Base-by-base conservation (phyloP, 2,329 filamentous ascomycete species). In the Coleophoma cylindrospora region DNA sequence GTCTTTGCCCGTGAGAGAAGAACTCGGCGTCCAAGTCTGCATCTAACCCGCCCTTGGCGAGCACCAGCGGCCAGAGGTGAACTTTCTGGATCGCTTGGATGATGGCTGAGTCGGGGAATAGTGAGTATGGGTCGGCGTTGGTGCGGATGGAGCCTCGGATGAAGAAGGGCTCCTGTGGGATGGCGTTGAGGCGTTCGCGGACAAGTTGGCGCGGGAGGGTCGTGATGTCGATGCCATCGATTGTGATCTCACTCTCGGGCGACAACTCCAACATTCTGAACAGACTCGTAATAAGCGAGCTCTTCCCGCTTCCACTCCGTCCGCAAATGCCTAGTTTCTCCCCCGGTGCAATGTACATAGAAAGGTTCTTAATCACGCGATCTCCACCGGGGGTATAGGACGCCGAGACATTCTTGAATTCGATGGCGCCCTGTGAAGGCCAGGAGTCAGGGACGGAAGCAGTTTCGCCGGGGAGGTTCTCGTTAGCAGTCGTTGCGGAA, bases 31-130 rank as follows among this genome's bases (percentile, higher is more conserved):
- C 67, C 57, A 83, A 71, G 3, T 32, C 12, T 15, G 38, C 15
- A 34, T 45, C 34, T 6, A 52, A 21, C 12, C 50, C 50, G 15
- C 50, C 50, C 3, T 38, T 49, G 14, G 12, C 21, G 12, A 11
- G 40, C 32, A 49, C 27, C 10, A 40, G 32, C 36, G 34, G 34
- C 40, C 46, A 52, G 13, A 51, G 44, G 14, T 40, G 91, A 12
- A 96, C 91, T 17, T 89, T 83, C 50, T 87, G 83, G 2, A 96
- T 80, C 0, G 88, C 87, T 3, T 80, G 82, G 66, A 92, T 95
- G 43, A 96, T 86, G 57, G 95, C 79, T 53, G 91, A 88, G 61
- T 96, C 90, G 38, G 38, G 36, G n/a, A 15, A 41, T 76, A 3
- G 74, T 9, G 57, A 58, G n/a, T 60, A 51, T 0, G 76, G 74